phyloP scores from a whole-genome alignment of 257 asterid species.

The Scutellaria galericulata region DNA sequence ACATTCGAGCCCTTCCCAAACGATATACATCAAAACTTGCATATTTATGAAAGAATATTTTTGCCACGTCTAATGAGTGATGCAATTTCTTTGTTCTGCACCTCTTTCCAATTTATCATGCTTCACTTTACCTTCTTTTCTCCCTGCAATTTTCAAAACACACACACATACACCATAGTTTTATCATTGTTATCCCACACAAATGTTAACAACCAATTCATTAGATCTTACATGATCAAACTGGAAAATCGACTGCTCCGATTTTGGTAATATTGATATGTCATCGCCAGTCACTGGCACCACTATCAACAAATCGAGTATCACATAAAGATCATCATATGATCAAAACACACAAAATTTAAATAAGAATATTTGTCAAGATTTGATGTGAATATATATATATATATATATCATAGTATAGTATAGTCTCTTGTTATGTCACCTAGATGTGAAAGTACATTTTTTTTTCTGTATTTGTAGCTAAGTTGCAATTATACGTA shows the following conservation, averaged over 20 bases:
- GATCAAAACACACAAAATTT: background rate
- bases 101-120: conserved; percentile 44
- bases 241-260: conserved; percentile 43
- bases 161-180: background rate
- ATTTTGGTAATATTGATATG: conserved; percentile 42
- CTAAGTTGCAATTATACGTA: conserved; percentile 39
- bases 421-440: too few relatives aligned
- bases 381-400: too few relatives aligned
- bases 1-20: too few relatives aligned
- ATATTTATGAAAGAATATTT: conserved; percentile 38
- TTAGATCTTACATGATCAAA: conserved; percentile 23
- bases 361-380: too few relatives aligned
- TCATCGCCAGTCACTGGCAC: conserved; percentile 48
- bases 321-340: background rate
- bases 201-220: too few relatives aligned
- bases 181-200: too few relatives aligned
- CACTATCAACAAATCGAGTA: conserved; percentile 39
- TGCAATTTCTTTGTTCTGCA: conserved; percentile 45
- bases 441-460: conserved; percentile 42
- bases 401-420: too few relatives aligned
- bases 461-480: conserved; percentile 2
- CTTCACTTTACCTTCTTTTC: conserved; percentile 45
- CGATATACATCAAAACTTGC: too few relatives aligned
- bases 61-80: conserved; percentile 52
- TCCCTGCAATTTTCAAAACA: conserved; percentile 38